Conservation (phyloP, 2,329 filamentous ascomycete genomes). For the Xylariaceae sp. region DNA sequence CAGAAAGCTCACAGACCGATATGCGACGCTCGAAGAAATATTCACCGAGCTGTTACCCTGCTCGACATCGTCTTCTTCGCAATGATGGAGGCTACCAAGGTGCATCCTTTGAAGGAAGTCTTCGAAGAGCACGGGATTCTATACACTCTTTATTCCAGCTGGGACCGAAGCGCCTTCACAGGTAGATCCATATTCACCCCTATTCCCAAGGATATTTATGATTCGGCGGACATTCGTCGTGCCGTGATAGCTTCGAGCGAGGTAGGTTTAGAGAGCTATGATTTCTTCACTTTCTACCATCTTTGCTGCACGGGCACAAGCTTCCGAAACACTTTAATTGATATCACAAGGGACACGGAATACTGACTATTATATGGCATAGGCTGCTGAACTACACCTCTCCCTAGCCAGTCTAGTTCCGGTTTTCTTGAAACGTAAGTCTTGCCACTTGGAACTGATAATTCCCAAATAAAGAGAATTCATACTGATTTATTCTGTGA, state of each 20-base stretch:
- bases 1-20: constrained; percentile 1
- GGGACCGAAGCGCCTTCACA: constrained; percentile 13
- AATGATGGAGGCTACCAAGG: constrained; percentile 6
- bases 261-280: no score
- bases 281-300: no score
- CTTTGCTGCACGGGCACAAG: no score
- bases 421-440: constrained; percentile 10
- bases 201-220: constrained; percentile 5
- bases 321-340: no score
- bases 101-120: constrained; percentile 1
- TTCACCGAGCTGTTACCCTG: constrained; percentile 6
- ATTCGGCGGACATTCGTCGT: background rate
- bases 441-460: no score
- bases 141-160: constrained; percentile 3
- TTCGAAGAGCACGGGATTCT: constrained; percentile 5
- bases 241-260: background rate
- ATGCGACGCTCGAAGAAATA: constrained; percentile 8
- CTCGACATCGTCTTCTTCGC: constrained; percentile 6
- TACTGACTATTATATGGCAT: no score
- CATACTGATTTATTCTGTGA: no score
- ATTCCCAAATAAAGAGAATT: no score
- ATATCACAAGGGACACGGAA: no score
- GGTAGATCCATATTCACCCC: constrained; percentile 12
- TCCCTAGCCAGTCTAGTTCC: constrained; percentile 3
- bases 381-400: constrained; percentile 5